These are phyloP conservation scores for Leishmania tropica DNA, from an alignment of 208 protist genomes.

Conservation along the genomic window DNA sequence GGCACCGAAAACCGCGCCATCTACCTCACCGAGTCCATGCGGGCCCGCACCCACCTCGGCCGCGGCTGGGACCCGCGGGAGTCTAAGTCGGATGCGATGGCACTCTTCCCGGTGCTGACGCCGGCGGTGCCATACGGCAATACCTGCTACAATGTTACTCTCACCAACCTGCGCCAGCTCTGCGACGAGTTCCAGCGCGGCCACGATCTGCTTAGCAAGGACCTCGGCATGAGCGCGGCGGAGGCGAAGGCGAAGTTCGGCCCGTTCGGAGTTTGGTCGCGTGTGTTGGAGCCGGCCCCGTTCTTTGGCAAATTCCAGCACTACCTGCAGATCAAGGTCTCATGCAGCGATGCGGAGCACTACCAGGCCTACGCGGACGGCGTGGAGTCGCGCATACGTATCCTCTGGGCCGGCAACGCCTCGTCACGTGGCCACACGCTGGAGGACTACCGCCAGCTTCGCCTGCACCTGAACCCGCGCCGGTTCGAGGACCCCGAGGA, in stretches of 20 bases:
- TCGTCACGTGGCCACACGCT: slow-evolving; percentile 72
- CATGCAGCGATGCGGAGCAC: slow-evolving; percentile 70
- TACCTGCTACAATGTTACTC: slow-evolving; percentile 97
- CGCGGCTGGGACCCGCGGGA: slow-evolving; percentile 84
- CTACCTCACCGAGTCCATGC: slow-evolving; percentile 85
- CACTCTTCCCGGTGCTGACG: slow-evolving; percentile 98
- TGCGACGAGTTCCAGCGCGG: slow-evolving; percentile 95
- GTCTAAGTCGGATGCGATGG: slow-evolving; percentile 88
- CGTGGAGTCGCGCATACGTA: slow-evolving; percentile 89
- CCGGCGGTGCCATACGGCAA: slow-evolving; percentile 98
- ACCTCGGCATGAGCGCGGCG: slow-evolving; percentile 46
- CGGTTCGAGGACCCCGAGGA: slow-evolving; percentile 85
- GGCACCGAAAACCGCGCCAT: slow-evolving; percentile 88
- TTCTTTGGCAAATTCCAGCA: slow-evolving; percentile 87
- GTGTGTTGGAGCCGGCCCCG: slow-evolving; percentile 69
- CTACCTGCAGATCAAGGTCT: slow-evolving; percentile 85
- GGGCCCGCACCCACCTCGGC: slow-evolving; percentile 69
- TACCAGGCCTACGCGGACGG: slow-evolving; percentile 86
- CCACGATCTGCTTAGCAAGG: slow-evolving; percentile 65
- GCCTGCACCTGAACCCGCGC: slow-evolving; percentile 73
- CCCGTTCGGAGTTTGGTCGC: slow-evolving; percentile 78
- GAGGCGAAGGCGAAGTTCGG: slow-evolving; percentile 63
- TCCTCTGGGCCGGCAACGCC: slow-evolving; percentile 82
- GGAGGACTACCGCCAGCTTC: slow-evolving; percentile 73
- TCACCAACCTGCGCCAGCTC: slow-evolving; percentile 94